Conservation (phyloP, 148 eudicot genomes). For the Polygonum maritimum region DNA sequence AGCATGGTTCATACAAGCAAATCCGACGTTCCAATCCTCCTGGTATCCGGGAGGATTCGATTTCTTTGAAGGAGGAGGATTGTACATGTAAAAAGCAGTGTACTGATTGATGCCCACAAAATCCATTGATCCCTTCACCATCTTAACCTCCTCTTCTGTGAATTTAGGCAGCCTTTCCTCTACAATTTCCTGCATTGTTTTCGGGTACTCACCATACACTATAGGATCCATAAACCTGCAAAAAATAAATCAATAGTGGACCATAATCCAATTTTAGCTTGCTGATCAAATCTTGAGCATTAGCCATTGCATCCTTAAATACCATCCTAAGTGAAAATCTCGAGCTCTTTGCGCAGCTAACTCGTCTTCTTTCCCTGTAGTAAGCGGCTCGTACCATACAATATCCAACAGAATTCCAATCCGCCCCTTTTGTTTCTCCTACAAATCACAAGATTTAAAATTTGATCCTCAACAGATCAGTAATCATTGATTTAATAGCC, state of each 20-base stretch:
- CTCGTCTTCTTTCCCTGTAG: constrained; percentile 51
- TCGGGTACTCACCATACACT: constrained; percentile 81
- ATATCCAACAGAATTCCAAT: constrained; percentile 87
- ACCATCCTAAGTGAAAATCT: constrained; percentile 96
- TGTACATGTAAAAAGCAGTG: constrained; percentile 61
- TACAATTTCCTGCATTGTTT: constrained; percentile 65
- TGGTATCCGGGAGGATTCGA: constrained; percentile 51
- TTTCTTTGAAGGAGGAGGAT: constrained; percentile 24
- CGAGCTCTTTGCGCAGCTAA: constrained; percentile 92
- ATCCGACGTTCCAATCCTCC: constrained; percentile 71
- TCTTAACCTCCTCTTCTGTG: constrained; percentile 49
- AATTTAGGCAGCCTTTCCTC: constrained; percentile 72
- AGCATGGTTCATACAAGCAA: constrained; percentile 46
- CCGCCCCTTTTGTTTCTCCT: constrained; percentile 73
- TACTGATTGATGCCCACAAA: constrained; percentile 84
- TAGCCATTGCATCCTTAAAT: not conserved
- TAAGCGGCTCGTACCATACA: constrained; percentile 92
- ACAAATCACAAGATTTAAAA: not conserved
- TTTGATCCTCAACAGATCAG: not conserved
- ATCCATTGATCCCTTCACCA: constrained; percentile 82
- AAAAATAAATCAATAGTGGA: not conserved
- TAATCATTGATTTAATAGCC: not conserved
- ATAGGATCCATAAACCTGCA: constrained; percentile 81
- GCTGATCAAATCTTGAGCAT: not conserved
- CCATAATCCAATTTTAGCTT: no score